phyloP scores from a whole-genome alignment of 805 yeast genomes.

The Sugiyamaella lignohabitans region DNA sequence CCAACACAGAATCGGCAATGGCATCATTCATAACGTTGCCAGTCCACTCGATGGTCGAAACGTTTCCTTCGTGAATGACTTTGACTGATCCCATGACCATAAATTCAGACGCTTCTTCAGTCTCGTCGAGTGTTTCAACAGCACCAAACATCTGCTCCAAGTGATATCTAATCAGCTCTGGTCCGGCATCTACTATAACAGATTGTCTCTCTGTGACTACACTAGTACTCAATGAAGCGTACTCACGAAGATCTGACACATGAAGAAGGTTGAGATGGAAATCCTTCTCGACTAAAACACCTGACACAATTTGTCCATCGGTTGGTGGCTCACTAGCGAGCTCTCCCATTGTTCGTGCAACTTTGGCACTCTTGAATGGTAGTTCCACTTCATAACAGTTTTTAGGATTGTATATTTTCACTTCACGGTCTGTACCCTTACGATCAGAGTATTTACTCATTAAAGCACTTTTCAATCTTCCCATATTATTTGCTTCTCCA shows the following conservation, averaged over 20 bases:
- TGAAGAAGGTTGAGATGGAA: slow-evolving; percentile 80
- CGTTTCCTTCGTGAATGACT: slow-evolving; percentile 39
- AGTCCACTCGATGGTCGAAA: slow-evolving; percentile 79
- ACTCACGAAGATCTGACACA: slow-evolving; percentile 82
- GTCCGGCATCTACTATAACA: slow-evolving; percentile 70
- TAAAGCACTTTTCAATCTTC: slow-evolving; percentile 87
- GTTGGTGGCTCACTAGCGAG: slow-evolving; percentile 45
- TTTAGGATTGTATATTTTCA: slow-evolving; percentile 84
- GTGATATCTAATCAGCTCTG: slow-evolving; percentile 80
- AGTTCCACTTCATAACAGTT: slow-evolving; percentile 76
- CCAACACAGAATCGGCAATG: slow-evolving; percentile 88
- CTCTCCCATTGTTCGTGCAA: slow-evolving; percentile 69
- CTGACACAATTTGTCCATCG: slow-evolving; percentile 52
- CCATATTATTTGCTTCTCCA: slow-evolving; percentile 99
- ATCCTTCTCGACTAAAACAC: slow-evolving; percentile 85
- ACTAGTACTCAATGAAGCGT: slow-evolving; percentile 79
- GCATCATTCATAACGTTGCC: slow-evolving; percentile 87
- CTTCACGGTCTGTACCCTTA: slow-evolving; percentile 83
- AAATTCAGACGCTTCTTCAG: slow-evolving; percentile 29
- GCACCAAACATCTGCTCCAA: slow-evolving; percentile 92
- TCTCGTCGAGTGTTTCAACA: slow-evolving; percentile 49
- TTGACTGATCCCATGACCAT: slow-evolving; percentile 60
- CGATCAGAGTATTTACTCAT: slow-evolving; percentile 75
- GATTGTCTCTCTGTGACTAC: slow-evolving; percentile 76
- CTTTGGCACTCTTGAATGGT: slow-evolving; percentile 72